These are phyloP conservation scores for Exobasidium cylindrosporum DNA, from an alignment of 1,284 basidiomycete species.

Conservation along the genomic window DNA sequence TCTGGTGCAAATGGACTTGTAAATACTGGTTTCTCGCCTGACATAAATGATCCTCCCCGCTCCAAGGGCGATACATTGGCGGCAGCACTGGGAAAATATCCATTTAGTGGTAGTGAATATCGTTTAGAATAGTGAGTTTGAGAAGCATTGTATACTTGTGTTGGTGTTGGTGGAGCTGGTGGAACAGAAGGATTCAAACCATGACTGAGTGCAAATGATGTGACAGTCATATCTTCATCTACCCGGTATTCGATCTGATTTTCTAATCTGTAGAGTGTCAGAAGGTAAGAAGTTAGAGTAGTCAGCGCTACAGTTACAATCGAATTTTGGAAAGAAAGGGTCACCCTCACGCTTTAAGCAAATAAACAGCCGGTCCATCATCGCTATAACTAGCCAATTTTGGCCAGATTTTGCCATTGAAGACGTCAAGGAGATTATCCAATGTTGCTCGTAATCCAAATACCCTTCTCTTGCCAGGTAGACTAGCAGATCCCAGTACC, in stretches of 20 bases:
- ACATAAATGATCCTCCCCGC: too few species aligned
- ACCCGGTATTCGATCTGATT: slow-evolving; percentile 27
- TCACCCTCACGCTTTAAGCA: slow-evolving; percentile 36
- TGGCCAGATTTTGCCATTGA: slow-evolving; percentile 76
- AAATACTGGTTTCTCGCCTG: slow-evolving; percentile 20
- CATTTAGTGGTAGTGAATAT: slow-evolving; percentile 40
- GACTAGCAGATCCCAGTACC: slow-evolving; percentile 70
- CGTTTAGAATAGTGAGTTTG: slow-evolving; percentile 29
- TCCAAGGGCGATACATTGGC: background rate
- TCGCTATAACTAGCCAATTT: slow-evolving; percentile 72
- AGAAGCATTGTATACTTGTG: background rate
- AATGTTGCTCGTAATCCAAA: slow-evolving; percentile 66
- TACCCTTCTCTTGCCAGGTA: slow-evolving; percentile 67
- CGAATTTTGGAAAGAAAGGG: background rate
- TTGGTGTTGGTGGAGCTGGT: slow-evolving; percentile 43
- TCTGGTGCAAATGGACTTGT: slow-evolving; percentile 27
- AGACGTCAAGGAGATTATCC: slow-evolving; percentile 69
- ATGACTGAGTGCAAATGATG: slow-evolving; percentile 41
- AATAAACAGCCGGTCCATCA: slow-evolving; percentile 47
- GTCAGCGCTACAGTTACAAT: too few species aligned
- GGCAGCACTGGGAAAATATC: slow-evolving; percentile 16
- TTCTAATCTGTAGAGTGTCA: slow-evolving; percentile 25
- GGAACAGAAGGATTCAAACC: slow-evolving; percentile 38
- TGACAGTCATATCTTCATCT: slow-evolving; percentile 28
- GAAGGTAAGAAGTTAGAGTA: background rate